These are phyloP conservation scores for Nicotiana attenuata DNA, from an alignment of 257 asterid genomes.

Conservation along the genomic window DNA sequence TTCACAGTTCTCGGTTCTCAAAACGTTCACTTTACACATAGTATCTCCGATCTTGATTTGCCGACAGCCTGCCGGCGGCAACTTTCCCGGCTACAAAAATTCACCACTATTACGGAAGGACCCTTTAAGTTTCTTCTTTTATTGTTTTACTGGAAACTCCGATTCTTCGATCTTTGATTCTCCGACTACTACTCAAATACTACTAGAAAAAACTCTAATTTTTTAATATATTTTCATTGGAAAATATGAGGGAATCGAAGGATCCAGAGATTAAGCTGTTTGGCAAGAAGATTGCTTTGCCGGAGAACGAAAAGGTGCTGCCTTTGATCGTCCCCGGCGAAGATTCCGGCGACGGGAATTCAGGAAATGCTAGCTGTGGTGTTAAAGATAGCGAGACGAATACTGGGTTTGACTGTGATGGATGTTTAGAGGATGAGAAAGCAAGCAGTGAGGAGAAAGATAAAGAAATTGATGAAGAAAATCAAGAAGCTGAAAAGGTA, in stretches of 20 bases:
- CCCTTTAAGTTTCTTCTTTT: no score
- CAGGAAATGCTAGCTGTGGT: background rate
- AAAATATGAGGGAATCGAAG: slow-evolving; percentile 25
- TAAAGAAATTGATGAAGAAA: slow-evolving; percentile 21
- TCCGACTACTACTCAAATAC: no score
- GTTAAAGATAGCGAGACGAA: background rate
- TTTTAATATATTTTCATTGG: background rate
- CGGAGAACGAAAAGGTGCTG: slow-evolving; percentile 33
- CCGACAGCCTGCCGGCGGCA: no score
- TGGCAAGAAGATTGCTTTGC: slow-evolving; percentile 62
- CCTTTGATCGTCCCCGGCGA: slow-evolving; percentile 12
- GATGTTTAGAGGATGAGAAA: slow-evolving; percentile 16
- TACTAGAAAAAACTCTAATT: no score
- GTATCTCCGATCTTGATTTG: no score
- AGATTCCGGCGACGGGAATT: slow-evolving; percentile 19
- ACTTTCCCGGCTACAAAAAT: no score
- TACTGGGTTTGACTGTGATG: slow-evolving; percentile 24
- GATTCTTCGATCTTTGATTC: no score
- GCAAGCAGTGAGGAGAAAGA: slow-evolving; percentile 18
- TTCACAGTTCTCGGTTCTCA: background rate
- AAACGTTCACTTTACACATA: background rate
- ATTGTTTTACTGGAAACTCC: no score
- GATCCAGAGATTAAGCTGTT: slow-evolving; percentile 62
- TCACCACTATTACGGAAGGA: no score
- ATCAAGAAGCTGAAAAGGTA: slow-evolving; percentile 43